Evolutionary conservation across 176 grass and related monocot species (phyloP).

Genomic region (Triticum turgidum): DNA sequence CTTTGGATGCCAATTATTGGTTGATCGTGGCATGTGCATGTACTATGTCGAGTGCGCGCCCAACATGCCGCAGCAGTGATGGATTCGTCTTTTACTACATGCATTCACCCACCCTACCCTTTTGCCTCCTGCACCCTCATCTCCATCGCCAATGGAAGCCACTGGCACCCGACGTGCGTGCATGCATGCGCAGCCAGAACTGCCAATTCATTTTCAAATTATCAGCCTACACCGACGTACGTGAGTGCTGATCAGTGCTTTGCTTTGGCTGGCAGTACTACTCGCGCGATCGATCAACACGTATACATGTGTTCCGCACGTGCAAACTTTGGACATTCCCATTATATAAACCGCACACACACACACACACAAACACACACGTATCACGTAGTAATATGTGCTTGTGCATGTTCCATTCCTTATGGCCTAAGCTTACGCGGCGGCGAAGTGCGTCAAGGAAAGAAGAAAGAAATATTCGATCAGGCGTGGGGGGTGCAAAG

Average conservation of each 20-base stretch:
- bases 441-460: neutral
- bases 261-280: neutral
- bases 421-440: conserved; percentile 19
- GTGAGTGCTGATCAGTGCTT: neutral
- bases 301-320: neutral
- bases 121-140: neutral
- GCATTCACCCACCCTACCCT: neutral
- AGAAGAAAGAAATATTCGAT: conserved; percentile 24
- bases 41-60: too few relatives aligned
- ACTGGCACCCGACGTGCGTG: too few relatives aligned
- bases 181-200: too few relatives aligned
- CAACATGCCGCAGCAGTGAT: neutral
- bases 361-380: neutral
- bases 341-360: neutral
- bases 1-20: neutral
- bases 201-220: too few relatives aligned
- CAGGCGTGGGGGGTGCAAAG: neutral
- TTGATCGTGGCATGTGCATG: neutral
- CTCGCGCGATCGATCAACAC: neutral
- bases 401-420: neutral
- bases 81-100: neutral
- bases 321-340: neutral
- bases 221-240: neutral
- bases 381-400: neutral
- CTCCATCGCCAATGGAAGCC: too few relatives aligned